A percentile compares a stretch with the other conserved stretches of the same genome.
phyloP scores from a whole-genome alignment of 176 grass and related monocot species.

The Juncus effusus region DNA sequence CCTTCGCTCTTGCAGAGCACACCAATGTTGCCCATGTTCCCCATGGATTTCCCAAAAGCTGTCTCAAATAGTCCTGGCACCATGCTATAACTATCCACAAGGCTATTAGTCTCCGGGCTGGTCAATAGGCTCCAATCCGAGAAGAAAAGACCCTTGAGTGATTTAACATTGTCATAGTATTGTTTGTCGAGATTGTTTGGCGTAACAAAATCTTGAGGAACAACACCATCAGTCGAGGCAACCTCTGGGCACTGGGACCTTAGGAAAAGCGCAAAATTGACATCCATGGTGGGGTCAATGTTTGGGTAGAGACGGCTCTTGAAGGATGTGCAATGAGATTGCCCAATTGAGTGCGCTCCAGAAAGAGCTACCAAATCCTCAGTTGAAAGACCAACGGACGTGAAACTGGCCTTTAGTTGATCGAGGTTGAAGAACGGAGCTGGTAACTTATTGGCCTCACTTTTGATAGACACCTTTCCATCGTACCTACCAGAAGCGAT shows the following conservation, averaged over 20 bases:
- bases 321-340: slow-evolving; percentile 12
- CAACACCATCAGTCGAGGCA: not conserved
- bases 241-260: slow-evolving; percentile 1
- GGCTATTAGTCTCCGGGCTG: too few species aligned
- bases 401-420: slow-evolving; percentile 13
- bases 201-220: too few species aligned
- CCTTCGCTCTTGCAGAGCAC: slow-evolving; percentile 41
- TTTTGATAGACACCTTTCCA: slow-evolving; percentile 5
- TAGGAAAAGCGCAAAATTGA: not conserved
- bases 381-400: slow-evolving; percentile 9
- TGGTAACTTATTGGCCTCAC: not conserved
- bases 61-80: too few species aligned
- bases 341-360: slow-evolving; percentile 4
- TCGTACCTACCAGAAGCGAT: slow-evolving; percentile 17
- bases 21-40: too few species aligned
- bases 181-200: too few species aligned
- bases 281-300: slow-evolving; percentile 28
- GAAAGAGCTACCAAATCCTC: slow-evolving; percentile 32
- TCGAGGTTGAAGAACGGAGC: slow-evolving; percentile 12
- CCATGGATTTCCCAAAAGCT: too few species aligned
- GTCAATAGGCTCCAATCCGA: too few species aligned
- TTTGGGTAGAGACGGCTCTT: slow-evolving; percentile 3
- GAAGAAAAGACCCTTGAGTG: too few species aligned
- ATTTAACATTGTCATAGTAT: too few species aligned
- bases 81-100: too few species aligned